These are phyloP conservation scores for Pogostemon cablin DNA, from an alignment of 257 asterid species.

Conservation along the genomic window DNA sequence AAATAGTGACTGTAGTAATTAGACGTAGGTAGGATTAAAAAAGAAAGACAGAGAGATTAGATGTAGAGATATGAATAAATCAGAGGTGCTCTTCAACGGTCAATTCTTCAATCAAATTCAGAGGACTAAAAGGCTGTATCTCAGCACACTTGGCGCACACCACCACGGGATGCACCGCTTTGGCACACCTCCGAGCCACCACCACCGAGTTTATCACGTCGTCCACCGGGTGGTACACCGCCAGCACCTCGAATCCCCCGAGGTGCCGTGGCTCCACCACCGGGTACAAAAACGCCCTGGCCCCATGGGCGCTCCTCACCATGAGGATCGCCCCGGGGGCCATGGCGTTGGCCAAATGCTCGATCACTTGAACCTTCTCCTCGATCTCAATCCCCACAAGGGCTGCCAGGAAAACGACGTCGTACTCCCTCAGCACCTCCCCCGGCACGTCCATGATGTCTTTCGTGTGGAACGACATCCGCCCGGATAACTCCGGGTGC, in stretches of 20 bases:
- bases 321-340: slow-evolving; percentile 74
- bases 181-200: slow-evolving; percentile 53
- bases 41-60: too few relatives aligned
- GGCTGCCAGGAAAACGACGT: slow-evolving; percentile 87
- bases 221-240: slow-evolving; percentile 81
- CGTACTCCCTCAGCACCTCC: slow-evolving; percentile 50
- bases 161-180: slow-evolving; percentile 28
- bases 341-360: slow-evolving; percentile 62
- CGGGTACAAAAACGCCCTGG: slow-evolving; percentile 80
- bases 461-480: slow-evolving; percentile 62
- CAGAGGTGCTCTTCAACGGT: slow-evolving; percentile 54
- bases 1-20: not conserved
- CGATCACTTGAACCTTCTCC: slow-evolving; percentile 56
- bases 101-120: slow-evolving; percentile 63
- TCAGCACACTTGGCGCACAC: slow-evolving; percentile 73
- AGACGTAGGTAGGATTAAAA: not conserved
- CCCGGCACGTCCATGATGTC: slow-evolving; percentile 63
- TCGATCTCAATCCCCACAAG: slow-evolving; percentile 84
- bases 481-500: slow-evolving; percentile 51
- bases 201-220: slow-evolving; percentile 92
- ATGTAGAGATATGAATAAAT: too few relatives aligned
- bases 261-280: slow-evolving; percentile 73
- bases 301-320: slow-evolving; percentile 92
- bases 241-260: slow-evolving; percentile 71
- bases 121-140: slow-evolving; percentile 58